These are phyloP conservation scores for Rhytidhysteron rufulum DNA, from an alignment of 2,329 filamentous ascomycete species.

Conservation along the genomic window DNA sequence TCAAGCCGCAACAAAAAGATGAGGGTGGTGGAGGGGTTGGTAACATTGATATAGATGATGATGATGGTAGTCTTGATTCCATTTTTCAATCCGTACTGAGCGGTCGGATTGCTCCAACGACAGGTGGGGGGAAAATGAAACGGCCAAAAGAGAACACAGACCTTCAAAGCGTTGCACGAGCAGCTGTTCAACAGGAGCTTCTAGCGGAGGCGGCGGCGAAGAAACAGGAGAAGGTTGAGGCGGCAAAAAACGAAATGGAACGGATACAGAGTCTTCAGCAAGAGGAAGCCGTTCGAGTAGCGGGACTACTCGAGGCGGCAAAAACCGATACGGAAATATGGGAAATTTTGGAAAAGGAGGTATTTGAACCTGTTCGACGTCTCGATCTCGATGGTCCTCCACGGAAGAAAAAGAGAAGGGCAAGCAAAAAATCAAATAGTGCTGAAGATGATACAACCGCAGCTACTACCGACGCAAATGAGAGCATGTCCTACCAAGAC, in stretches of 20 bases:
- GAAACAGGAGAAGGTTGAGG: background rate
- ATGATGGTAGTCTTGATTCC: background rate
- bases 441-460: background rate
- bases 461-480: background rate
- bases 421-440: constrained; percentile 3
- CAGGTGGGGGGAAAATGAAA: background rate
- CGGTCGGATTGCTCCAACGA: background rate
- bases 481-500: background rate
- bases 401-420: constrained; percentile 5
- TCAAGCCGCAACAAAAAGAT: constrained; percentile 9
- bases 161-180: background rate
- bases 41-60: background rate
- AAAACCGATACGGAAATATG: constrained; percentile 63
- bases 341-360: constrained; percentile 62
- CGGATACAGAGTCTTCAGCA: constrained; percentile 7
- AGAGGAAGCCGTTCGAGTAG: constrained; percentile 51
- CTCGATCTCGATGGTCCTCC: constrained; percentile 47
- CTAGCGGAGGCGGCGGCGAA: no score
- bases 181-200: background rate
- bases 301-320: constrained; percentile 52
- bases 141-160: background rate
- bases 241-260: background rate
- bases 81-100: background rate
- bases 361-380: constrained; percentile 58
- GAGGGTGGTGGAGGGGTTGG: background rate